Base-by-base conservation (phyloP, 176 grass and related monocot species). In the Bromus sterilis region DNA sequence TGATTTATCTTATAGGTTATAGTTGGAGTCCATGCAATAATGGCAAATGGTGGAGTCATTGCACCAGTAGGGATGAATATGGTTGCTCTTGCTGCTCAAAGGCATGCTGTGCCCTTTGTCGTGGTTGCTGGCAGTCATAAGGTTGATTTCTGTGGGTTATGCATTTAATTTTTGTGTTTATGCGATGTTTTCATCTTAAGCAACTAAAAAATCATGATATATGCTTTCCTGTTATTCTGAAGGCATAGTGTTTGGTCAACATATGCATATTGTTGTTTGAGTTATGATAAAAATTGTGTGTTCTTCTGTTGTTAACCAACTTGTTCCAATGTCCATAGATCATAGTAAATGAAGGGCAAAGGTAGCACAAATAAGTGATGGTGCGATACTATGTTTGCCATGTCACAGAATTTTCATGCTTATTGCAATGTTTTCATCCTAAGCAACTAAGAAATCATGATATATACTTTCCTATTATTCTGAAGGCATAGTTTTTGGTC, bases 41-140 rank as follows among this genome's bases (percentile, higher is more conserved):
- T 99, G 96, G 96, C 93, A 82, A 99, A 99, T 60, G 96, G 93
- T 76, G 96, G 96, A 83, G 91, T 99, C n/a, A 87, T 99, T 80
- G 93, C 93, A 82, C 96, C 96, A 56, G 89, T 99, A 25, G 96
- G 93, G 63, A 95, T 93, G 86, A 99, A 93, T 78, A 95, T 95
- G 93, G 90, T 99, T 66, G 96, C 91, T 31, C 93, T 95, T 71
- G 93, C 96, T 89, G 96, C 96, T 75, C 93, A 99, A 87, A 95
- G 91, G 82, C 96, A 99, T 82, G 93, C 96, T 74, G 96, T 95
- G 48, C 96, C 96, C 70, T 95, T 99, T 81, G 96, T 99, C 25
- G 96, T 99, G 13, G 85, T 99, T 90, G 96, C 91, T 68, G 96
- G 96, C 23, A 95, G 90, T n/a, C 96, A 95, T 71, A 99, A 99